A percentile compares a stretch with the other conserved stretches of the same genome.
These are phyloP conservation scores for Leccinum ochraceum DNA, from an alignment of 768 basidiomycete genomes.

Conservation along the genomic window DNA sequence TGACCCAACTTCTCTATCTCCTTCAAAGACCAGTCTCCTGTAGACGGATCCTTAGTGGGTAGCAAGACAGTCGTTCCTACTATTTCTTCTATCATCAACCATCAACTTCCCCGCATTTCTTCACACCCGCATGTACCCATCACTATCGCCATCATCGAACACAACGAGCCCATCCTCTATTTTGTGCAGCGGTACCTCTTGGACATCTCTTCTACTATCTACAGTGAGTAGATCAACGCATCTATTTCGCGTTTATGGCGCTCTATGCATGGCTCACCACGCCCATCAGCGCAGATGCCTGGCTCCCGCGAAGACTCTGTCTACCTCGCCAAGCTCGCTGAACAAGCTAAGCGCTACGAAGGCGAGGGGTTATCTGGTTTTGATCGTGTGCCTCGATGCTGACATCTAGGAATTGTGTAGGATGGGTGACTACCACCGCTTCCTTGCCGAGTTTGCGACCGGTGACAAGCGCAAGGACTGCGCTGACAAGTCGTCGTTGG, in stretches of 20 bases:
- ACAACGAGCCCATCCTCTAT: no score
- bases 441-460: constrained; percentile 97
- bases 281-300: constrained; percentile 56
- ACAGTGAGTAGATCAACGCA: no score
- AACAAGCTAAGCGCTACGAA: constrained; percentile 99
- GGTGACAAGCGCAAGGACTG: constrained; percentile 97
- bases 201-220: no score
- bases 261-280: constrained; percentile 20
- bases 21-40: no score
- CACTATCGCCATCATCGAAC: no score
- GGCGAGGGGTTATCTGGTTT: constrained; percentile 46
- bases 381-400: constrained; percentile 17
- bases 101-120: constrained; percentile 10
- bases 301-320: constrained; percentile 92
- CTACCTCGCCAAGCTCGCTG: constrained; percentile 99
- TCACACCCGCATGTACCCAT: no score
- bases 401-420: constrained; percentile 40
- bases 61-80: no score
- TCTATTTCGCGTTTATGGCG: constrained; percentile 26
- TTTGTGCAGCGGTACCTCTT: no score
- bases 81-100: constrained; percentile 1
- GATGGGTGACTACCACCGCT: constrained; percentile 99
- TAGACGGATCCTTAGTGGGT: no score
- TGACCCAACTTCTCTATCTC: background rate
- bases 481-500: constrained; percentile 89